These are phyloP conservation scores for maize (Zea mays) DNA, from an alignment of 176 grass and related monocot species.

Conservation along the genomic window Zm-B73-REFERENCE-NAM-5.0 NC_050100.1:215155001-215155500, in stretches of 20 bases:
- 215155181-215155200: not conserved
- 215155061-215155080: not conserved
- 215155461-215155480: slow-evolving; percentile 63
- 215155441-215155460: slow-evolving; percentile 12
- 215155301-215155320: slow-evolving; percentile 16
- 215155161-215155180: not conserved
- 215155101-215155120: slow-evolving; percentile 20
- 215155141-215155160: slow-evolving; percentile 35
- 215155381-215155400: not conserved
- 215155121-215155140: slow-evolving; percentile 55
- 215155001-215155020: slow-evolving; percentile 31
- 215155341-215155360: not conserved
- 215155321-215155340: not conserved
- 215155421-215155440: not conserved
- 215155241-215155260: slow-evolving; percentile 12
- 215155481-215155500: slow-evolving; percentile 65
- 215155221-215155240: too few species aligned
- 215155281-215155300: not conserved
- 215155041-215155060: not conserved
- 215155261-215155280: not conserved
- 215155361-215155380: not conserved
- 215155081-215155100: not conserved
- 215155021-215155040: not conserved
- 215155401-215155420: not conserved
- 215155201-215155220: slow-evolving; percentile 45